Conservation (phyloP, 2,329 filamentous ascomycete species). For the Teratosphaeriaceae sp. region DNA sequence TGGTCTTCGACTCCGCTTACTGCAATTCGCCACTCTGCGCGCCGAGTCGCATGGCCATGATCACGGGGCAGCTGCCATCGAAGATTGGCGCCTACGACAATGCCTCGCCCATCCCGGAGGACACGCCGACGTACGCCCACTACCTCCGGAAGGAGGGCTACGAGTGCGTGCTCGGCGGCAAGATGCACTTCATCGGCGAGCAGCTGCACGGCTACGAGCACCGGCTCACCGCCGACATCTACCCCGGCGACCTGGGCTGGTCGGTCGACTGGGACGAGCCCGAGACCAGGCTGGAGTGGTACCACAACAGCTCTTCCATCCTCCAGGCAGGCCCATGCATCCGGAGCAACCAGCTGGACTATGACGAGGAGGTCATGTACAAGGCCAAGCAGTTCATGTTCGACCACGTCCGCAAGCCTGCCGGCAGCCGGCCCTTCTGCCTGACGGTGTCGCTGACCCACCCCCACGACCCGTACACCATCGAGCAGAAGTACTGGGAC, state of each 20-base stretch:
- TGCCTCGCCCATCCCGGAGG: slow-evolving; percentile 73
- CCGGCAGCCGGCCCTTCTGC: slow-evolving; percentile 69
- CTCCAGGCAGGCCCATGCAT: slow-evolving; percentile 83
- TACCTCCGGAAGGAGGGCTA: slow-evolving; percentile 81
- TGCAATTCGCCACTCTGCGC: slow-evolving; percentile 91
- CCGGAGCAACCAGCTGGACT: slow-evolving; percentile 90
- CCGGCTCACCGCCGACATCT: slow-evolving; percentile 89
- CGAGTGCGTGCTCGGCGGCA: slow-evolving; percentile 83
- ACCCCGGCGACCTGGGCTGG: slow-evolving; percentile 92
- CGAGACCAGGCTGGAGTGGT: slow-evolving; percentile 80
- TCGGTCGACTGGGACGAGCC: slow-evolving; percentile 93
- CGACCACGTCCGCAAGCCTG: slow-evolving; percentile 78
- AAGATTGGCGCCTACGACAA: slow-evolving; percentile 93
- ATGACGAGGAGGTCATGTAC: slow-evolving; percentile 94
- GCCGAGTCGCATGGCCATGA: slow-evolving; percentile 89
- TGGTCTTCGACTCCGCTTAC: slow-evolving; percentile 91
- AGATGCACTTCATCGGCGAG: slow-evolving; percentile 97
- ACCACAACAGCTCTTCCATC: slow-evolving; percentile 92
- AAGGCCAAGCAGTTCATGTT: slow-evolving; percentile 84
- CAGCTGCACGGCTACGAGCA: slow-evolving; percentile 93
- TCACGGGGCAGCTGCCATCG: slow-evolving; percentile 83
- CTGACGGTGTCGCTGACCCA: slow-evolving; percentile 91
- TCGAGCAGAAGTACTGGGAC: slow-evolving; percentile 91
- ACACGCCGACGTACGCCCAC: slow-evolving; percentile 86
- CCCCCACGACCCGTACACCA: slow-evolving; percentile 91